Evolutionary conservation across 2,329 filamentous ascomycete species (phyloP), one percentile per base, ranked within the genome.

Genomic region (Lasiodiplodia sp.): DNA sequence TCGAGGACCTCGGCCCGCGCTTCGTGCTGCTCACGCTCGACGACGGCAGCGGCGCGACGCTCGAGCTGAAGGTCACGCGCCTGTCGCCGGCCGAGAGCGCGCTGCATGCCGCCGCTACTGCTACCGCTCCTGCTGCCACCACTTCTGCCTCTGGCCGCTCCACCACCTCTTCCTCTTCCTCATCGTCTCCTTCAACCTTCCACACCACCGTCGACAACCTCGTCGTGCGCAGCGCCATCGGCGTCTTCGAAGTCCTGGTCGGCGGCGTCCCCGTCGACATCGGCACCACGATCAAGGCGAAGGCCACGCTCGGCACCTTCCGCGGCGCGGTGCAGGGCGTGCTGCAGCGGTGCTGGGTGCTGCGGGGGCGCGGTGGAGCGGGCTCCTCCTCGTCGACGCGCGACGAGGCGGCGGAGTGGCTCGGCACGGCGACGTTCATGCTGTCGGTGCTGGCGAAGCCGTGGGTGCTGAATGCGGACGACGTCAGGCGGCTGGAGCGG

Each of bases 11-110:
- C 64, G 76, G 75, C 28, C 40, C 72, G 12, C 79, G 75, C 67
- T 83, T 80, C 71, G 78, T 78, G 2, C 72, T 88, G 53, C 79
- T 90, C 47, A 86, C 83, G 0, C 72, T 91, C 12, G 88, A 91
- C 75, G 88, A 91, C 72, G 85, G 87, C 72, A 89, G 86, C 75
- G 88, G 88, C 44, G 81, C 80, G 0, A 87, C 81, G 5, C 81
- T 90, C 67, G 87, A 90, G 58, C 78, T 89, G 21, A 85, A 83
- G 73, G 83, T 87, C 23, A 81, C 84, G 51, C 76, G 79, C 31
- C 72, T 75, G n/a, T 11, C 44, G 38, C 38, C 38, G 14, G 38
- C 38, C 14, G 38, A 40, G 38, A 40, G 38, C 11, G 14, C 12
- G 14, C 38, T 12, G 3, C 38, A 40, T 3, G 8, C 18, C 2